Evolutionary conservation across 2,329 filamentous ascomycete genomes (phyloP).

Genomic region (Aciculosporium take): DNA sequence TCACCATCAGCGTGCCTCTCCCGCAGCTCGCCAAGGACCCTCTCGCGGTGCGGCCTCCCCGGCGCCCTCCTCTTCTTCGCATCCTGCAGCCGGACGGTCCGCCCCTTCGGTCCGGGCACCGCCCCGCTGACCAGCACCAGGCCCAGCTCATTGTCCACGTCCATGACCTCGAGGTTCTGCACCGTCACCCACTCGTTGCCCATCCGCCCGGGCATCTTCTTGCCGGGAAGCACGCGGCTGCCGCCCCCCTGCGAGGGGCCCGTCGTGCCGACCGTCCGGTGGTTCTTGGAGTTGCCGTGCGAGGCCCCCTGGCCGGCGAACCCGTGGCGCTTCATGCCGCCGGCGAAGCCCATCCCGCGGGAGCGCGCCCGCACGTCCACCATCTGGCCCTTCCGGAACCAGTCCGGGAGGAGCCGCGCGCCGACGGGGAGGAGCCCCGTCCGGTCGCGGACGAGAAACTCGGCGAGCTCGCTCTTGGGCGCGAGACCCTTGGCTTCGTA

Average conservation of each 20-base stretch:
- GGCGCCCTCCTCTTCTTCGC: slow-evolving; percentile 67
- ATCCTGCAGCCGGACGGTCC: slow-evolving; percentile 74
- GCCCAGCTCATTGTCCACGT: slow-evolving; percentile 75
- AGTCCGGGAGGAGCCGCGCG: slow-evolving; percentile 62
- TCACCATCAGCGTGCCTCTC: slow-evolving; percentile 34
- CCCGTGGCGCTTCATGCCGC: slow-evolving; percentile 94
- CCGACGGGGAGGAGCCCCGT: slow-evolving; percentile 65
- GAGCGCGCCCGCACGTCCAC: slow-evolving; percentile 71
- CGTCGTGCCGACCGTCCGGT: slow-evolving; percentile 79
- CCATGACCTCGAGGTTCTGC: slow-evolving; percentile 80
- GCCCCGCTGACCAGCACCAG: slow-evolving; percentile 78
- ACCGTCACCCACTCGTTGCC: slow-evolving; percentile 77
- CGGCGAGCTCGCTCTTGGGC: slow-evolving; percentile 69
- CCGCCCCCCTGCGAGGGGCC: slow-evolving; percentile 86
- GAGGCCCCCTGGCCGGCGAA: slow-evolving; percentile 79
- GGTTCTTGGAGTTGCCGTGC: slow-evolving; percentile 90
- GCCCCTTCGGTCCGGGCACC: slow-evolving; percentile 78
- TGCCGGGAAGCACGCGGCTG: slow-evolving; percentile 83
- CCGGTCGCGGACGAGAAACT: slow-evolving; percentile 71
- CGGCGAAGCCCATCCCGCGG: slow-evolving; percentile 84
- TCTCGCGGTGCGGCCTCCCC: slow-evolving; percentile 33
- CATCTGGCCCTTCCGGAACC: slow-evolving; percentile 83
- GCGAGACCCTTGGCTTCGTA: slow-evolving; percentile 69
- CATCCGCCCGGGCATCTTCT: slow-evolving; percentile 97
- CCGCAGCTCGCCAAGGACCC: slow-evolving; percentile 27